These are phyloP conservation scores for Yamadazyma siamensis DNA, from an alignment of 1,139 yeast genomes.

Conservation along the genomic window DNA sequence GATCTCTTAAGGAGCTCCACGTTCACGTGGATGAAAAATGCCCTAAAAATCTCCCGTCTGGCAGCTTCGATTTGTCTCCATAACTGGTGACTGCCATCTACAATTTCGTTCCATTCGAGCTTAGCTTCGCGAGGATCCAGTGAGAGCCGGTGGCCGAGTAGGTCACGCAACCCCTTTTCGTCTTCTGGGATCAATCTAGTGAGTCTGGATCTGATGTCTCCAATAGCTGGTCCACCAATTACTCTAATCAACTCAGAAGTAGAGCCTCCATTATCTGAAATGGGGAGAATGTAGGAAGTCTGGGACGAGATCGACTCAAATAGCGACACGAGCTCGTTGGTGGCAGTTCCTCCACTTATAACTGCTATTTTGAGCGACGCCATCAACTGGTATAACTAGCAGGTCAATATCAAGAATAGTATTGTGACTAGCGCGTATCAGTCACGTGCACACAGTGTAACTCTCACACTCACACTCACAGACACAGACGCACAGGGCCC, in stretches of 20 bases:
- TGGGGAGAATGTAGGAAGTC: constrained; percentile 71
- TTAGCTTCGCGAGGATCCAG: constrained; percentile 54
- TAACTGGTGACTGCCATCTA: constrained; percentile 71
- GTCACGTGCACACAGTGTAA: background rate
- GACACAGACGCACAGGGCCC: no score
- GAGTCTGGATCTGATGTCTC: constrained; percentile 81
- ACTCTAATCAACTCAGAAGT: constrained; percentile 88
- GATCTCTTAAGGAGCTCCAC: constrained; percentile 72
- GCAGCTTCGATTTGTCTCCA: constrained; percentile 66
- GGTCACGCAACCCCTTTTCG: constrained; percentile 38
- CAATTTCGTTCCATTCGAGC: constrained; percentile 70
- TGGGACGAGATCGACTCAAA: constrained; percentile 39
- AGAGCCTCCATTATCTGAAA: constrained; percentile 93
- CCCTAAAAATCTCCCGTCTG: constrained; percentile 69
- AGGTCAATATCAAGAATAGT: no score
- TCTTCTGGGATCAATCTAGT: constrained; percentile 62
- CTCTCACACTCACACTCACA: no score
- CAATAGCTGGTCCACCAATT: constrained; percentile 93
- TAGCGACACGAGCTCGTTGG: constrained; percentile 56
- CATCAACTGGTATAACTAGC: no score
- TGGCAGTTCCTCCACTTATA: constrained; percentile 75
- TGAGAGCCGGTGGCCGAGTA: constrained; percentile 64
- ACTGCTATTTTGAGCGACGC: constrained; percentile 34
- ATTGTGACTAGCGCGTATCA: no score
- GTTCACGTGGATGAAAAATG: constrained; percentile 77